Evolutionary conservation across 108 stramenopile genomes (phyloP).

Genomic region (Skeletonema tropicum): DNA sequence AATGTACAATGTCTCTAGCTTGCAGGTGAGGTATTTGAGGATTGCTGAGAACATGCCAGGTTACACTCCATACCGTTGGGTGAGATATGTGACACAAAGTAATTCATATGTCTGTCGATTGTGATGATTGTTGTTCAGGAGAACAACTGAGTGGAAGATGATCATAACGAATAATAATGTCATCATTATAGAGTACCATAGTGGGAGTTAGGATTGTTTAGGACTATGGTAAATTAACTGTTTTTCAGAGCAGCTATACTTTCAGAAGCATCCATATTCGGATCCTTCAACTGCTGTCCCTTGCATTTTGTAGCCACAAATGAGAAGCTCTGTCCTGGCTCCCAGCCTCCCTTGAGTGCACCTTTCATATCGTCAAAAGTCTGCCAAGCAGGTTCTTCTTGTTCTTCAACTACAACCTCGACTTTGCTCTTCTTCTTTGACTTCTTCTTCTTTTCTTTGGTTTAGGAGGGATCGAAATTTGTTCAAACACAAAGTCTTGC

Average conservation of each 20-base stretch:
- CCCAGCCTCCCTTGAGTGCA: slow-evolving; percentile 82
- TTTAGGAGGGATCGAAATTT: slow-evolving; percentile 65
- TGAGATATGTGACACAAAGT: slow-evolving; percentile 98
- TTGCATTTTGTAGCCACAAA: slow-evolving; percentile 76
- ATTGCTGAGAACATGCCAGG: slow-evolving; percentile 95
- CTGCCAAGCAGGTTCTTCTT: slow-evolving; percentile 52
- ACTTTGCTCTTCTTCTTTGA: slow-evolving; percentile 54
- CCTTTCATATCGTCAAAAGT: slow-evolving; percentile 72
- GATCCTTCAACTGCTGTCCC: slow-evolving; percentile 64
- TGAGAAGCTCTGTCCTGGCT: slow-evolving; percentile 82
- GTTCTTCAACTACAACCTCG: slow-evolving; percentile 26
- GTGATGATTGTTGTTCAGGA: slow-evolving; percentile 37
- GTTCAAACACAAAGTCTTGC: slow-evolving; percentile 54
- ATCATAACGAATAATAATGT: background rate
- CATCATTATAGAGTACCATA: background rate
- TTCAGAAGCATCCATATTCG: slow-evolving; percentile 13
- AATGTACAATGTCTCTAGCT: slow-evolving; percentile 98
- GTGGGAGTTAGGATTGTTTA: background rate
- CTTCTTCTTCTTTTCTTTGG: slow-evolving; percentile 42
- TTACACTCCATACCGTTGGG: slow-evolving; percentile 99
- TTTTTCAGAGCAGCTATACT: slow-evolving; percentile 21
- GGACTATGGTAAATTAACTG: background rate
- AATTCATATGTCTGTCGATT: slow-evolving; percentile 95
- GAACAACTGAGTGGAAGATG: background rate
- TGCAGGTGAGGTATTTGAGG: slow-evolving; percentile 97